These are phyloP conservation scores for Pyrus pyrifolia DNA, from an alignment of 306 rosid genomes.

Conservation along the genomic window DNA sequence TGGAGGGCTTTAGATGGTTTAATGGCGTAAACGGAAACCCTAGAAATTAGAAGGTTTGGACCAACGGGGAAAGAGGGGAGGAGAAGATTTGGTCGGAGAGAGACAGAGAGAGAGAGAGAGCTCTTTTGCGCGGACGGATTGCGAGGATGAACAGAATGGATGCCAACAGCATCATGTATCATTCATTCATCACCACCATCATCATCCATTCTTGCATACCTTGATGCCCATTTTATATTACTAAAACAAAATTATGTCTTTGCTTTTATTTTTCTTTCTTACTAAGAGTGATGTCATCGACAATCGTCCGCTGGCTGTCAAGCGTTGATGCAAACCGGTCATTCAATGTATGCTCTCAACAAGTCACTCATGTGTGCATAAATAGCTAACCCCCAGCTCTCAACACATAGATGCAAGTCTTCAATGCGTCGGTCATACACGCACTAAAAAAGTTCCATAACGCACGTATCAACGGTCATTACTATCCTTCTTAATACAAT, in stretches of 20 bases:
- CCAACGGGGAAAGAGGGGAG: neutral
- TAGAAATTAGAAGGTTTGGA: conserved; percentile 15
- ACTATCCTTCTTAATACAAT: too few relatives aligned
- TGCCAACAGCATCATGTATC: conserved; percentile 25
- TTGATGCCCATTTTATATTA: neutral
- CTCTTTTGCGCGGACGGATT: conserved; percentile 22
- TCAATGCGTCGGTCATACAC: neutral
- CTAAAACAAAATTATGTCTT: neutral
- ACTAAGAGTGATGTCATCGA: neutral
- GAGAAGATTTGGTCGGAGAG: neutral
- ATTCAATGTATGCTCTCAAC: neutral
- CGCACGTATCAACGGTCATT: fast-evolving
- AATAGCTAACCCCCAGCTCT: neutral
- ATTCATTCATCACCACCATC: conserved; percentile 8
- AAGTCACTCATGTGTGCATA: neutral
- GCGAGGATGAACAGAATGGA: conserved; percentile 33
- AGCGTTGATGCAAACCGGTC: neutral
- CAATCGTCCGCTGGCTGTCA: neutral
- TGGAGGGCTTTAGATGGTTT: conserved; percentile 3
- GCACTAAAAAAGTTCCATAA: neutral
- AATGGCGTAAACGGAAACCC: conserved; percentile 24
- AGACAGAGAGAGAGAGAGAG: conserved; percentile 9
- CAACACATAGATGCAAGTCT: neutral
- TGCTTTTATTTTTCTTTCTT: neutral
- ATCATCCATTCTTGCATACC: conserved; percentile 23